These are phyloP conservation scores for Solanum paucissectum DNA, from an alignment of 257 asterid species.

Conservation along the genomic window DNA sequence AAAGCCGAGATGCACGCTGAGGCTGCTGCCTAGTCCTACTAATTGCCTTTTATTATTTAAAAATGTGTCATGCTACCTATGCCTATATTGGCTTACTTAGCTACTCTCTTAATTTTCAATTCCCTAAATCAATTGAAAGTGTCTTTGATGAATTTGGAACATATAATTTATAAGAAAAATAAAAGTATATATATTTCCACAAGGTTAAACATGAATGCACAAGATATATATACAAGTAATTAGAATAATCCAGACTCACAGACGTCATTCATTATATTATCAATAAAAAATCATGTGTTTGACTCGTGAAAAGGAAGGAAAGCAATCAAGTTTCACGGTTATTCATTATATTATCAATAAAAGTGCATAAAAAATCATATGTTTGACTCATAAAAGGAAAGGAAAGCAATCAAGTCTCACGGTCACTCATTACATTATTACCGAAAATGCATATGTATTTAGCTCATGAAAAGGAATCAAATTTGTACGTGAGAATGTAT, in stretches of 20 bases:
- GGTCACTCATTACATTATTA: background rate
- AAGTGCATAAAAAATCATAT: background rate
- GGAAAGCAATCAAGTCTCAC: background rate
- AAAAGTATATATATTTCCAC: background rate
- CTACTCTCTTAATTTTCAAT: background rate
- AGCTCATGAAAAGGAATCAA: background rate
- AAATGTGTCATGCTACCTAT: background rate
- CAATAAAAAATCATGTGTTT: background rate
- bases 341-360: background rate
- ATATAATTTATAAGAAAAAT: too few relatives aligned
- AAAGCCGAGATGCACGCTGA: conserved; percentile 34
- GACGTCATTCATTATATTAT: background rate
- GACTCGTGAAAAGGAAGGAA: background rate
- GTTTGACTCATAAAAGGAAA: background rate
- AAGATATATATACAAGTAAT: too few relatives aligned
- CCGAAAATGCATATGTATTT: background rate
- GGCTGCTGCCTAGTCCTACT: background rate
- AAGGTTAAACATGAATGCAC: too few relatives aligned
- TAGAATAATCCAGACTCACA: too few relatives aligned
- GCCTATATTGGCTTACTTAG: background rate
- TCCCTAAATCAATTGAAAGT: background rate
- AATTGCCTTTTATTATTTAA: background rate
- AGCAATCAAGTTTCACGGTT: background rate
- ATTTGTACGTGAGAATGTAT: background rate
- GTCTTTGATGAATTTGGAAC: background rate